A percentile compares a stretch with the other conserved stretches of the same genome.
phyloP scores from a whole-genome alignment of 2,329 filamentous ascomycete species.

The Chaetomium olivaceum region DNA sequence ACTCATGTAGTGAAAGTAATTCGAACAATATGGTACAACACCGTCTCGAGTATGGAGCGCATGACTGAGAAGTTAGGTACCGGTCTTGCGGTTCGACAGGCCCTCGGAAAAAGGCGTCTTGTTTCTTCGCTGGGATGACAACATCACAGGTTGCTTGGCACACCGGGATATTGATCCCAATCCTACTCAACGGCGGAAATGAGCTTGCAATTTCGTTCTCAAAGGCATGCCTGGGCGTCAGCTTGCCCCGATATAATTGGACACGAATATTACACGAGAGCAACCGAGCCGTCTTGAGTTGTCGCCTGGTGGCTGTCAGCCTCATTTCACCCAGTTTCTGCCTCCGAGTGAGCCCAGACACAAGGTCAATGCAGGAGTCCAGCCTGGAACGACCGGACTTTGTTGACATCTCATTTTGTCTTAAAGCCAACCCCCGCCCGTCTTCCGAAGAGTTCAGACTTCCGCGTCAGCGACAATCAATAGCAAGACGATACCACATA shows the following conservation, averaged over 20 bases:
- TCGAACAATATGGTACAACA: too few relatives aligned
- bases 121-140: neutral
- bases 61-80: too few relatives aligned
- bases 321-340: neutral
- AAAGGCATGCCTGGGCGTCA: neutral
- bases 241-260: neutral
- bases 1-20: too few relatives aligned
- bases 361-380: neutral
- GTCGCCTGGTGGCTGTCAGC: neutral
- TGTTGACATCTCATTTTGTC: neutral
- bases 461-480: neutral
- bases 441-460: neutral
- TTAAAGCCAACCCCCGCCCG: neutral
- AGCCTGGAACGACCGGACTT: neutral
- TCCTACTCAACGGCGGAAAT: neutral
- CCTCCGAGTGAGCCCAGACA: neutral
- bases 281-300: neutral
- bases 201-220: neutral
- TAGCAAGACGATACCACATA: neutral
- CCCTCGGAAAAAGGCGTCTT: neutral
- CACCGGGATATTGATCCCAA: neutral
- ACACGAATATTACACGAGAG: neutral
- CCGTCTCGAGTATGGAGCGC: too few relatives aligned
- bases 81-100: too few relatives aligned
- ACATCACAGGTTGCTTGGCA: neutral